Evolutionary conservation across 2,329 filamentous ascomycete genomes (phyloP).

Genomic region (Fusarium sp.): DNA sequence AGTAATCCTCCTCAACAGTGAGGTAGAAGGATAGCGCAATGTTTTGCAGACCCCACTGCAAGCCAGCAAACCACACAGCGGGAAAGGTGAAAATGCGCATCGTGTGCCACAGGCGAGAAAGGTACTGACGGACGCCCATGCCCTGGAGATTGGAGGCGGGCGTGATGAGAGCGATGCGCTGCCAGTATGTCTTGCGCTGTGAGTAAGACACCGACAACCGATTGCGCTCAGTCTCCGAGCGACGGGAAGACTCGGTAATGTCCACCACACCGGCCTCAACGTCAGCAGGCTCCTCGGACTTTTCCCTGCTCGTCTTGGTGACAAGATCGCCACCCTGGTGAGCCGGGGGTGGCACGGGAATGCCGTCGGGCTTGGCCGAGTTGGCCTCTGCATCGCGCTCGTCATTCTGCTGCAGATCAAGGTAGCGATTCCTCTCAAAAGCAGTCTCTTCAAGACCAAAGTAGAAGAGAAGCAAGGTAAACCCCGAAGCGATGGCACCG

Average conservation of each 20-base stretch:
- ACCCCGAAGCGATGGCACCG: slow-evolving; percentile 61
- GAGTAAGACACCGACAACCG: slow-evolving; percentile 42
- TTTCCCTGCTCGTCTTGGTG: slow-evolving; percentile 18
- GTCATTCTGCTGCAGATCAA: slow-evolving; percentile 37
- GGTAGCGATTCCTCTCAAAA: slow-evolving; percentile 58
- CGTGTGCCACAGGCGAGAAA: slow-evolving; percentile 64
- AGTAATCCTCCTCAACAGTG: slow-evolving; percentile 68
- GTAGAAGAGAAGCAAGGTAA: slow-evolving; percentile 60
- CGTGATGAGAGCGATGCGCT: slow-evolving; percentile 68
- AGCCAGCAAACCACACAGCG: slow-evolving; percentile 67
- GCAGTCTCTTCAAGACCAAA: slow-evolving; percentile 67
- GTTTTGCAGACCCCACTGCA: slow-evolving; percentile 71
- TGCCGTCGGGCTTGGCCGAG: slow-evolving; percentile 32
- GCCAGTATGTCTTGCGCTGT: slow-evolving; percentile 62
- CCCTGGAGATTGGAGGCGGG: slow-evolving; percentile 66
- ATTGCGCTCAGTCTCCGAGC: slow-evolving; percentile 33
- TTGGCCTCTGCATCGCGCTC: slow-evolving; percentile 5
- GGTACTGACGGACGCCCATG: slow-evolving; percentile 66
- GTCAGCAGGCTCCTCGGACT: slow-evolving; percentile 12
- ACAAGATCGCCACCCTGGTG: not conserved
- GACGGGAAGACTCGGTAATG: slow-evolving; percentile 27
- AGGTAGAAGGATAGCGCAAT: slow-evolving; percentile 71
- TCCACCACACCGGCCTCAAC: slow-evolving; percentile 21
- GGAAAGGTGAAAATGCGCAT: slow-evolving; percentile 69
- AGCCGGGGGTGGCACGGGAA: slow-evolving; percentile 7